Evolutionary conservation across 306 rosid genomes (phyloP).

Genomic region (Citrullus colocynthis): DNA sequence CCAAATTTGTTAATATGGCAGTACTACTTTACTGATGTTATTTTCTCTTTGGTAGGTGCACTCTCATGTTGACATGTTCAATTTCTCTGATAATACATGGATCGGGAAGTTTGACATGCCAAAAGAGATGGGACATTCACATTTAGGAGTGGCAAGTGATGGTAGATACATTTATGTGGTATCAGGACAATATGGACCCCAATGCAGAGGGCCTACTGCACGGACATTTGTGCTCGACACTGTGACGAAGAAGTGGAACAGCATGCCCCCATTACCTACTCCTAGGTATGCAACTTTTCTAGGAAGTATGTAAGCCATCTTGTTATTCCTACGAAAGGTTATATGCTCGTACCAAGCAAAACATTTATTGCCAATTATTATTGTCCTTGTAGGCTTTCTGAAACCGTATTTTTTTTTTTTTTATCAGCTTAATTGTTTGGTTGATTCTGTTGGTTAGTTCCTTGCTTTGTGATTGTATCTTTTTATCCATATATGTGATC

Average conservation of each 20-base stretch:
- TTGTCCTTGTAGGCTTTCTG: neutral
- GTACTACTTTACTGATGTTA: neutral
- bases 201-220: slow-evolving; percentile 65
- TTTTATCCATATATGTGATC: neutral
- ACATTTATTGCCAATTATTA: neutral
- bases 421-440: neutral
- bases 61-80: slow-evolving; percentile 65
- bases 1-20: neutral
- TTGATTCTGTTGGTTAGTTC: neutral
- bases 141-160: slow-evolving; percentile 78
- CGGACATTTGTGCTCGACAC: slow-evolving; percentile 56
- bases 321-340: neutral
- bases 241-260: slow-evolving; percentile 48
- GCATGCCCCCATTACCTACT: slow-evolving; percentile 56
- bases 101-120: slow-evolving; percentile 49
- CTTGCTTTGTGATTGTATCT: neutral
- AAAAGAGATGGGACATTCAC: slow-evolving; percentile 80
- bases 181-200: slow-evolving; percentile 80
- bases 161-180: slow-evolving; percentile 72
- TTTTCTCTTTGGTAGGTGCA: slow-evolving; percentile 43
- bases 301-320: neutral
- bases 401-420: neutral
- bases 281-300: slow-evolving; percentile 42
- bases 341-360: neutral
- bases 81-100: slow-evolving; percentile 54